A percentile compares a stretch with the other conserved stretches of the same genome.
Evolutionary conservation across 1,139 yeast genomes (phyloP).

Genomic region (Yamadazyma spencermartinsiae): DNA sequence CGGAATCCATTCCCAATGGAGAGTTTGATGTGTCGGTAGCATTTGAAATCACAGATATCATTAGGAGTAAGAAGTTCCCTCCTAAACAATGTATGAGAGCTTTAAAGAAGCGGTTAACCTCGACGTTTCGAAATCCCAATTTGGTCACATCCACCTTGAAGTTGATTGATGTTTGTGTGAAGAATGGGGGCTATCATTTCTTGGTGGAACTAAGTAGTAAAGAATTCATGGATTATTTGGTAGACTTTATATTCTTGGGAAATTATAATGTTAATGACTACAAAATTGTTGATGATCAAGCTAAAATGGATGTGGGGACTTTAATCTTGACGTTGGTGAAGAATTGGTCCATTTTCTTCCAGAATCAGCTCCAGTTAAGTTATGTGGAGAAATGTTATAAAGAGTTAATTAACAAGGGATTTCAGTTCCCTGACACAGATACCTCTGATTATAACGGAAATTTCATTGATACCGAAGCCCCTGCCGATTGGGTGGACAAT

Average conservation of each 20-base stretch:
- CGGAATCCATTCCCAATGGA: conserved; percentile 89
- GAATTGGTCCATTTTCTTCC: conserved; percentile 76
- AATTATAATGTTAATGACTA: conserved; percentile 37
- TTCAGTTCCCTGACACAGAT: conserved; percentile 63
- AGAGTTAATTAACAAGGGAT: conserved; percentile 62
- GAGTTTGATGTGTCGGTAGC: conserved; percentile 81
- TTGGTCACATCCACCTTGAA: conserved; percentile 72
- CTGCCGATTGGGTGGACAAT: conserved; percentile 97
- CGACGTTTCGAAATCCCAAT: conserved; percentile 68
- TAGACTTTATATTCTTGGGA: conserved; percentile 40
- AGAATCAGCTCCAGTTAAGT: conserved; percentile 63
- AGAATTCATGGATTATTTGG: conserved; percentile 81
- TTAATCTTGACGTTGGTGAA: conserved; percentile 66
- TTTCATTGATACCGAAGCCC: conserved; percentile 85
- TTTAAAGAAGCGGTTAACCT: conserved; percentile 69
- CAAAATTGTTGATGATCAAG: conserved; percentile 29
- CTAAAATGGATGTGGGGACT: conserved; percentile 58
- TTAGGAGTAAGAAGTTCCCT: conserved; percentile 79
- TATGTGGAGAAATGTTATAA: conserved; percentile 67
- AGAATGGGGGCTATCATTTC: conserved; percentile 90
- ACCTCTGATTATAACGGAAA: conserved; percentile 37
- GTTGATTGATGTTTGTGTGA: conserved; percentile 81
- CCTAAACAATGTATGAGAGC: conserved; percentile 85
- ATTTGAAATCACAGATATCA: conserved; percentile 83
- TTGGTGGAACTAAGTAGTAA: conserved; percentile 76